Evolutionary conservation across 2,329 filamentous ascomycete genomes (phyloP).

Genomic region (Plectosphaerella plurivora): DNA sequence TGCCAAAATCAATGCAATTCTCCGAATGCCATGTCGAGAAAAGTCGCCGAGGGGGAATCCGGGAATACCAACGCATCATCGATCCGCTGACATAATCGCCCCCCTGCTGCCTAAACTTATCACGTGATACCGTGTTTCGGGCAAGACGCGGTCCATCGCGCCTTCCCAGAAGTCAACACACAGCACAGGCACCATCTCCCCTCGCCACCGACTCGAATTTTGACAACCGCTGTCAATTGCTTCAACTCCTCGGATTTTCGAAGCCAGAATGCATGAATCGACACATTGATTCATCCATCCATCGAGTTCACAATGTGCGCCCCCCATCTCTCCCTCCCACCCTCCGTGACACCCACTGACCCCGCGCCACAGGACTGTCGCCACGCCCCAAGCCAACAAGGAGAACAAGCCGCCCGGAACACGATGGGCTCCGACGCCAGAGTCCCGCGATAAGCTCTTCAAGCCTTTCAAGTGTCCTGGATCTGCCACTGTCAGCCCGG

Average conservation of each 20-base stretch:
- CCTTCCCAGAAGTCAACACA: conserved; percentile 4
- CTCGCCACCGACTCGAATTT: conserved; percentile 2
- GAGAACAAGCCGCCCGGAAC: conserved; percentile 38
- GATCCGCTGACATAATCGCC: too few species aligned
- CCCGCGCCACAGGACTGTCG: conserved; percentile 5
- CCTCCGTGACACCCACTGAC: conserved; percentile 3
- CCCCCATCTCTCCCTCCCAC: background rate
- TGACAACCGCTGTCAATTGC: background rate
- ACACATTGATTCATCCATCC: background rate
- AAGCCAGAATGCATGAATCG: background rate
- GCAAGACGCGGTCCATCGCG: conserved; percentile 12
- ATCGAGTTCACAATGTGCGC: conserved; percentile 7
- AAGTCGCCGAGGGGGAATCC: too few species aligned
- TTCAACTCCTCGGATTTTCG: background rate
- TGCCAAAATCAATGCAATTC: too few species aligned
- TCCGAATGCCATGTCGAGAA: background rate
- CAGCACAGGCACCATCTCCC: conserved; percentile 3
- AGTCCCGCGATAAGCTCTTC: conserved; percentile 65
- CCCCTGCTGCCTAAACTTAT: background rate
- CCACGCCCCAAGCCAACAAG: conserved; percentile 31
- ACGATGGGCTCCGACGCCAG: conserved; percentile 40
- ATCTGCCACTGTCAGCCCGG: conserved; percentile 63
- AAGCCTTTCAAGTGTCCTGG: conserved; percentile 94
- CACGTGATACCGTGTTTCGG: conserved; percentile 9
- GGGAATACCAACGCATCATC: too few species aligned